These are phyloP conservation scores for Candida coleopterorum DNA, from an alignment of 805 yeast genomes.

Conservation along the genomic window DNA sequence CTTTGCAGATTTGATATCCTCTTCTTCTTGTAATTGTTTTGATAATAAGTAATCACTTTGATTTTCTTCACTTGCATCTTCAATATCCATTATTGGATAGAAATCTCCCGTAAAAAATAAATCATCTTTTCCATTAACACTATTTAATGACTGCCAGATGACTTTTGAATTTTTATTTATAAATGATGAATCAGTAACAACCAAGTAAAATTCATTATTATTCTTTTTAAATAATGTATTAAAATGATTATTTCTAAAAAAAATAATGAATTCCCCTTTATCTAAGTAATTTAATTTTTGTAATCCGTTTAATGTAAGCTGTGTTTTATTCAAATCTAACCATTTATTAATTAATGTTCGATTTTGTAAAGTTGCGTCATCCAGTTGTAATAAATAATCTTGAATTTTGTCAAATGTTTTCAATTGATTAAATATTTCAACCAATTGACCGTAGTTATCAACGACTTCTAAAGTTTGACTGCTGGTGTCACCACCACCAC, in stretches of 20 bases:
- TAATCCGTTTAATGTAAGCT: constrained; percentile 69
- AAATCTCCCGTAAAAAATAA: constrained; percentile 65
- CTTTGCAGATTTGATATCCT: constrained; percentile 48
- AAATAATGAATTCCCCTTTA: constrained; percentile 56
- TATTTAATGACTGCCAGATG: constrained; percentile 77
- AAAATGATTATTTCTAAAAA: constrained; percentile 90
- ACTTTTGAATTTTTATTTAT: constrained; percentile 33
- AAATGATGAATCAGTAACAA: constrained; percentile 76
- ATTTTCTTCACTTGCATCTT: constrained; percentile 7
- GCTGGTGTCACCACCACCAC: neutral
- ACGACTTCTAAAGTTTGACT: constrained; percentile 1
- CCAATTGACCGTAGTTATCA: constrained; percentile 14
- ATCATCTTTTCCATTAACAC: constrained; percentile 67
- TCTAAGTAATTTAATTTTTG: constrained; percentile 40
- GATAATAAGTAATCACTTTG: constrained; percentile 30
- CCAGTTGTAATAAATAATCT: constrained; percentile 38
- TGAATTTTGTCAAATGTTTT: constrained; percentile 53
- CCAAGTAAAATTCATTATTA: constrained; percentile 47
- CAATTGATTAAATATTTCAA: constrained; percentile 17
- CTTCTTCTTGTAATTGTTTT: constrained; percentile 52
- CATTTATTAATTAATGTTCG: constrained; percentile 22
- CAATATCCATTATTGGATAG: constrained; percentile 36
- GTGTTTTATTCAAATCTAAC: constrained; percentile 64
- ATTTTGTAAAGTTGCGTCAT: constrained; percentile 9
- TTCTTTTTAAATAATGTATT: constrained; percentile 58